Percentiles rank a stretch among this genome's conserved stretches.
Conservation (phyloP, 352 stramenopile genomes). For the Pythium periplocum region DNA sequence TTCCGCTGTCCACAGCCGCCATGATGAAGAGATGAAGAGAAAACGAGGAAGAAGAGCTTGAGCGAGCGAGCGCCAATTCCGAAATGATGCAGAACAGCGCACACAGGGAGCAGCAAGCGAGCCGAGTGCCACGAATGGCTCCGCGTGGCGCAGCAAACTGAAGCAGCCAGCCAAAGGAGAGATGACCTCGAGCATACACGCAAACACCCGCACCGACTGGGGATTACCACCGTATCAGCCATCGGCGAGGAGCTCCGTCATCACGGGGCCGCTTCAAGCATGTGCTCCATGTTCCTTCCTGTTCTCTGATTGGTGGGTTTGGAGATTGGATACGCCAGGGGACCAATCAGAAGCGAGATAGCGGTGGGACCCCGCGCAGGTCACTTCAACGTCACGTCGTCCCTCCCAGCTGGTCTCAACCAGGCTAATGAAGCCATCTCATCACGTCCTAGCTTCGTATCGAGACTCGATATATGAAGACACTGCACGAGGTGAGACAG, state of each 20-base stretch:
- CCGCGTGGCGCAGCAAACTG: neutral
- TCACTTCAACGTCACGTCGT: slow-evolving; percentile 15
- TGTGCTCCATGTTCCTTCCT: slow-evolving; percentile 50
- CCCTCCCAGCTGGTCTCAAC: slow-evolving; percentile 6
- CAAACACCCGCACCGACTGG: no score
- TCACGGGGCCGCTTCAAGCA: neutral
- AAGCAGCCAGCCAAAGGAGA: neutral
- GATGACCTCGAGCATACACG: slow-evolving; percentile 1
- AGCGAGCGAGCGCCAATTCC: slow-evolving; percentile 43
- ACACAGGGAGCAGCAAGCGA: no score
- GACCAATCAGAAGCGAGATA: slow-evolving; percentile 25
- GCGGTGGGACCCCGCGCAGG: slow-evolving; percentile 7
- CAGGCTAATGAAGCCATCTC: slow-evolving; percentile 4
- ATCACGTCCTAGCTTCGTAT: neutral
- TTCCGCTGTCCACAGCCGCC: slow-evolving; percentile 60
- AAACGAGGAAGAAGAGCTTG: slow-evolving; percentile 24
- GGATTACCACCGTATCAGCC: neutral
- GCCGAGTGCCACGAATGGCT: no score
- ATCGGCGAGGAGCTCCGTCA: neutral
- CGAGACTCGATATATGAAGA: no score
- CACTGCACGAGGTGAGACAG: no score
- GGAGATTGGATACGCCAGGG: neutral
- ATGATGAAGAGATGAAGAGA: slow-evolving; percentile 11
- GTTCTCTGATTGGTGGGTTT: slow-evolving; percentile 28
- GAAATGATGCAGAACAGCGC: slow-evolving; percentile 28